Evolutionary conservation across 225 moss, liverwort and hornwort species (phyloP), one percentile per base, ranked within the genome.

Genomic region (Bryum argenteum): DNA sequence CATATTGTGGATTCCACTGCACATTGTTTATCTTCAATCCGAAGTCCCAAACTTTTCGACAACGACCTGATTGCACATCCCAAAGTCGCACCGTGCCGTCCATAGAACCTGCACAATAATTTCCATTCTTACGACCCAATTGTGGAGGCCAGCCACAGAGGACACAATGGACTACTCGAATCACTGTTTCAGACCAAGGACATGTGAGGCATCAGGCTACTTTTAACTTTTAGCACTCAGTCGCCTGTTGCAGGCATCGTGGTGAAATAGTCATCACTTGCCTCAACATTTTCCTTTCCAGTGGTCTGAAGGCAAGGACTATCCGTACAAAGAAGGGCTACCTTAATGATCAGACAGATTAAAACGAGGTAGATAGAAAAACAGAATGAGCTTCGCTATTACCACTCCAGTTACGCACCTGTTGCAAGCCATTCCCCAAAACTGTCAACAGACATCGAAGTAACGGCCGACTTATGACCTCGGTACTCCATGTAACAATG

Each of bases 381-480:
- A 58, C 10, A 0, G n/a, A 6, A 72, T 61, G 48, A 33, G 40
- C n/a, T 73, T 69, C 54, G 14, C 3, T 13, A 5, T 33, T 6
- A 33, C 33, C 5, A 33, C 33, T 6, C 33, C 33, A 33, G 60
- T 53, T 61, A 77, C 76, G 22, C 79, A 97, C 97, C 97, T 90
- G 98, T 94, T 71, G 91, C 94, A 54, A 98, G 83, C 98, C 94
- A 94, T 71, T 94, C 92, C 71, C 98, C 98, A 74, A 83, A 86
- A 44, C 81, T 87, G 79, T 92, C 94, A 54, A 84, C 80, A 58
- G 92, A 75, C 70, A 98, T 82, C 33, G 92, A 84, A 4, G 78
- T 87, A 44, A 98, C 91, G 80, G 88, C 81, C 24, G 75, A 88
- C 68, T 59, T 81, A 73, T 98, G 98, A 24, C 98, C 98, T 47